Percentiles rank a stretch among this genome's conserved stretches.
Conservation (phyloP, 257 asterid genomes). For the Echites panduratus region DNA sequence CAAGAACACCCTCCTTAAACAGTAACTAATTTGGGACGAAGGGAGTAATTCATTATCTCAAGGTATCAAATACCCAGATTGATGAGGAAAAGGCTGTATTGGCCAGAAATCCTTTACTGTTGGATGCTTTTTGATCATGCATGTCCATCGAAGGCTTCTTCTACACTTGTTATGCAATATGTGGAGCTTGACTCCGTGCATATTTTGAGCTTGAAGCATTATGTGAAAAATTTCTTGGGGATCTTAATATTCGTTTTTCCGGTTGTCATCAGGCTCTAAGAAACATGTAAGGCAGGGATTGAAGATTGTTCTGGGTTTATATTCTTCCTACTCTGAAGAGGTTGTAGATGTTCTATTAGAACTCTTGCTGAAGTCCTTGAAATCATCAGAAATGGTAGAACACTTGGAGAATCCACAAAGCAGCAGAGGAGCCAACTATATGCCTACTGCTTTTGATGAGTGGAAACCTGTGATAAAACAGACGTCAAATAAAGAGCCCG, state of each 20-base stretch:
- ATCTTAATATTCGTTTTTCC: background rate
- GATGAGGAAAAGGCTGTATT: background rate
- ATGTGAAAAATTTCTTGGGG: background rate
- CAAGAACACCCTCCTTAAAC: no score
- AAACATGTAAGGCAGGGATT: constrained; percentile 52
- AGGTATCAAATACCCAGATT: background rate
- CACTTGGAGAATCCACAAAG: constrained; percentile 23
- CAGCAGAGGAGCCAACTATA: constrained; percentile 19
- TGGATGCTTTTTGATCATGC: background rate
- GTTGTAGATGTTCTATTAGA: constrained; percentile 62
- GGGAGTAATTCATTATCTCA: background rate
- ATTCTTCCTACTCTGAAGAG: constrained; percentile 67
- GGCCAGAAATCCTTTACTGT: no score
- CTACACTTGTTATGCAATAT: background rate
- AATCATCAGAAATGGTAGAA: constrained; percentile 31
- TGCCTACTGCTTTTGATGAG: constrained; percentile 38
- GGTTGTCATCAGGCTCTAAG: constrained; percentile 50
- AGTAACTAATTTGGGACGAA: no score
- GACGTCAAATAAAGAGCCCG: constrained; percentile 68
- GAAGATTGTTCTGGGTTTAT: constrained; percentile 55
- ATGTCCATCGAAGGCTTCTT: background rate
- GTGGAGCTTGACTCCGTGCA: background rate
- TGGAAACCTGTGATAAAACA: constrained; percentile 68
- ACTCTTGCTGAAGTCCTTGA: constrained; percentile 54
- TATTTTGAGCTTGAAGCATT: background rate